Evolutionary conservation across 176 grass and related monocot genomes (phyloP).

Genomic region (Chrysopogon serrulatus): DNA sequence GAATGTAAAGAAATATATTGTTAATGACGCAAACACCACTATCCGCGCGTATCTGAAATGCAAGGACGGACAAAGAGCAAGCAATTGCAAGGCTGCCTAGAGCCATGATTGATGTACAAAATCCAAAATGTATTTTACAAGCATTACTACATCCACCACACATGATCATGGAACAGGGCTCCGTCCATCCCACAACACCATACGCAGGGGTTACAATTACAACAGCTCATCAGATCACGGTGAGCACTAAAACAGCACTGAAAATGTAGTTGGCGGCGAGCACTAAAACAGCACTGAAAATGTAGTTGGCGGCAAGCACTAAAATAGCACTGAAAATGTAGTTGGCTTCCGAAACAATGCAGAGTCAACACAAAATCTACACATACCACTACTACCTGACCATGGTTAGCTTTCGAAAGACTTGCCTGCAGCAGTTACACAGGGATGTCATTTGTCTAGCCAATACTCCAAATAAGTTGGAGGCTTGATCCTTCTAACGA

Average conservation of each 20-base stretch:
- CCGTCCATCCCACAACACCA: background rate
- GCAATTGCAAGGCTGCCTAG: background rate
- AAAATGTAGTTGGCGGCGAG: background rate
- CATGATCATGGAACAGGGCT: background rate
- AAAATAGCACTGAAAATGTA: background rate
- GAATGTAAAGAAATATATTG: background rate
- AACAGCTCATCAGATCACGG: background rate
- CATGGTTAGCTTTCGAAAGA: conserved; percentile 1
- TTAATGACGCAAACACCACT: background rate
- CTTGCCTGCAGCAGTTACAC: background rate
- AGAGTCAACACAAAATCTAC: background rate
- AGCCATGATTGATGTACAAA: background rate
- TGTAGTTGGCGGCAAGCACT: background rate
- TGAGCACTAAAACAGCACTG: background rate
- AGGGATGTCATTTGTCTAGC: background rate
- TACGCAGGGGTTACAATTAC: background rate
- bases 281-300: background rate
- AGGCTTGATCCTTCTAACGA: background rate
- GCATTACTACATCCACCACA: conserved; percentile 12
- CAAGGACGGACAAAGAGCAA: background rate
- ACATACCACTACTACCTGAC: background rate
- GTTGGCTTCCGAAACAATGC: too few relatives aligned
- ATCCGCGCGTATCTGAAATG: too few relatives aligned
- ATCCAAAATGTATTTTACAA: conserved; percentile 4
- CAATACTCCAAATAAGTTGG: background rate